Percentiles rank a stretch among this genome's conserved stretches.
These are phyloP conservation scores for Theobroma cacao DNA, from an alignment of 345 rosid genomes.

Conservation along the genomic window DNA sequence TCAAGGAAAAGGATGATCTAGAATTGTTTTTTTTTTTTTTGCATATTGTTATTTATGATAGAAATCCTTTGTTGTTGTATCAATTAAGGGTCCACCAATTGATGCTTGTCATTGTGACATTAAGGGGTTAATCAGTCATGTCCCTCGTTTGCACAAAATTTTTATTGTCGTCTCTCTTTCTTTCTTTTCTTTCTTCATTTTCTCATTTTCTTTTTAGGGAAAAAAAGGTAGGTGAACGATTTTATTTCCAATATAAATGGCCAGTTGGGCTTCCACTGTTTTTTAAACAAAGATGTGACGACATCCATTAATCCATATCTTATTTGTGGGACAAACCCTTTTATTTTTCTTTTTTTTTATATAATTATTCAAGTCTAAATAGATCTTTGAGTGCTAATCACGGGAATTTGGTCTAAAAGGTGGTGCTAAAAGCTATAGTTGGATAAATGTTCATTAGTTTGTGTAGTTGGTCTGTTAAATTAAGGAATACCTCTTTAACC, in stretches of 20 bases:
- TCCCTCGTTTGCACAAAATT: not conserved
- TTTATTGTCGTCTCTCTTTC: not conserved
- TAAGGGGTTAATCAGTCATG: not conserved
- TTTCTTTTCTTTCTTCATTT: too few species aligned
- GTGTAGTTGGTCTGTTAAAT: too few species aligned
- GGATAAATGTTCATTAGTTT: too few species aligned
- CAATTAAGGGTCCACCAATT: not conserved
- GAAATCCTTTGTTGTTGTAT: not conserved
- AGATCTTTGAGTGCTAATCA: not conserved
- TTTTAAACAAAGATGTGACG: not conserved
- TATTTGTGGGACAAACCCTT: not conserved
- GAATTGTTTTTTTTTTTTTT: not conserved
- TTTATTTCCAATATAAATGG: not conserved
- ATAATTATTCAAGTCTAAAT: not conserved
- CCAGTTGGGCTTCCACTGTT: not conserved
- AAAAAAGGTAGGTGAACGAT: not conserved
- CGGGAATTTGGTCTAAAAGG: not conserved
- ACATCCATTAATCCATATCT: not conserved
- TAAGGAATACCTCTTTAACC: too few species aligned
- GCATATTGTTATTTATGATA: not conserved
- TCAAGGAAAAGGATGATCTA: not conserved
- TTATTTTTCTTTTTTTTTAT: too few species aligned
- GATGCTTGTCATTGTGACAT: not conserved
- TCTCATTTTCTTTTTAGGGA: not conserved
- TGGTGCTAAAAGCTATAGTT: too few species aligned